These are phyloP conservation scores for Phaffia rhodozyma DNA, from an alignment of 1,284 basidiomycete genomes.

Conservation along the genomic window DNA sequence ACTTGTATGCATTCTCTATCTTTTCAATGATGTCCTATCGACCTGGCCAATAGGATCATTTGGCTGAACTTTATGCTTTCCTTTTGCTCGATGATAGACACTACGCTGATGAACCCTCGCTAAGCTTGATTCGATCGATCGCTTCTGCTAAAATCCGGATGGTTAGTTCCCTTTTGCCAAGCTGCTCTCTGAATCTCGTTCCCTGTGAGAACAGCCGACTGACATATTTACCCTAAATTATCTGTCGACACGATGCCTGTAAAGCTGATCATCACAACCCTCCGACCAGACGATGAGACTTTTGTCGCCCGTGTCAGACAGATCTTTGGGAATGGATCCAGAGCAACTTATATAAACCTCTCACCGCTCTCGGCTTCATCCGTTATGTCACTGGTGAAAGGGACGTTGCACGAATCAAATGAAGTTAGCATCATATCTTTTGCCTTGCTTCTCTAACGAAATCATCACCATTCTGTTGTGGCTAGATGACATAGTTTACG, in stretches of 20 bases:
- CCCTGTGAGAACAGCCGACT: no score
- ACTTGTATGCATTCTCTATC: slow-evolving; percentile 28
- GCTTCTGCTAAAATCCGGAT: slow-evolving; percentile 52
- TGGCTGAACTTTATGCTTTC: not conserved
- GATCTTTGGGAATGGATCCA: slow-evolving; percentile 7
- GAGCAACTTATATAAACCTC: slow-evolving; percentile 12
- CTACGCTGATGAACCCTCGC: slow-evolving; percentile 55
- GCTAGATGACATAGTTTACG: no score
- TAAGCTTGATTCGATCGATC: slow-evolving; percentile 51
- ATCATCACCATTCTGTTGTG: no score
- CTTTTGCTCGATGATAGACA: slow-evolving; percentile 52
- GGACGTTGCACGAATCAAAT: slow-evolving; percentile 4
- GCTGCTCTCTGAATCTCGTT: no score
- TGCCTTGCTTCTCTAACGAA: no score
- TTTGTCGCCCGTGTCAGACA: not conserved
- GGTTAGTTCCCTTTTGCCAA: slow-evolving; percentile 32
- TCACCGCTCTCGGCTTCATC: not conserved
- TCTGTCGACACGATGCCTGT: slow-evolving; percentile 3
- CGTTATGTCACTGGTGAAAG: not conserved
- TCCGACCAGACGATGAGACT: slow-evolving; percentile 44
- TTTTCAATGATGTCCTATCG: slow-evolving; percentile 26
- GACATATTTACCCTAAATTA: not conserved
- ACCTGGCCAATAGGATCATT: no score
- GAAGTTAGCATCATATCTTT: not conserved
- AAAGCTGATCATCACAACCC: slow-evolving; percentile 48